phyloP scores from a whole-genome alignment of 164 flowering plant species.

The Dillenia suffruticosa region DNA sequence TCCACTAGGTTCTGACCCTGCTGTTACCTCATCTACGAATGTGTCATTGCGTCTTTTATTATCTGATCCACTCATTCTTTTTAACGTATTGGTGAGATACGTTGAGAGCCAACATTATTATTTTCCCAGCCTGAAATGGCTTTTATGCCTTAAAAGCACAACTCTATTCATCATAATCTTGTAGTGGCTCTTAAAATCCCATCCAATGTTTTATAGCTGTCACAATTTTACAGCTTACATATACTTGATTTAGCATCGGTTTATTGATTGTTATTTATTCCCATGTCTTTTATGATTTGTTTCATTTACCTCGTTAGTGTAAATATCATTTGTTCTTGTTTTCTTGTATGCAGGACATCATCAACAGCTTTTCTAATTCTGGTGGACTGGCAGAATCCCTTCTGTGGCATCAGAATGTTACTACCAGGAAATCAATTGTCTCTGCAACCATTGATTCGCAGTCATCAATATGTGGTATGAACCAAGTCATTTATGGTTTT shows the following conservation, averaged over 20 bases:
- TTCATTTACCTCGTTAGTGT: not conserved
- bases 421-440: slow-evolving; percentile 22
- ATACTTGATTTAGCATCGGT: too few relatives aligned
- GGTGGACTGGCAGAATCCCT: slow-evolving; percentile 22
- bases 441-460: slow-evolving; percentile 52
- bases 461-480: slow-evolving; percentile 63
- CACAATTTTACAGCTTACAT: too few relatives aligned
- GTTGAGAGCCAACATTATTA: too few relatives aligned
- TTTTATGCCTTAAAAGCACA: too few relatives aligned
- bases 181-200: not conserved
- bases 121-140: too few relatives aligned
- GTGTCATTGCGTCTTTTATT: too few relatives aligned
- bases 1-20: too few relatives aligned
- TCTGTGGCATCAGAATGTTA: slow-evolving; percentile 28
- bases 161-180: too few relatives aligned
- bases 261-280: not conserved
- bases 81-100: too few relatives aligned
- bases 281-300: not conserved
- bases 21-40: too few relatives aligned
- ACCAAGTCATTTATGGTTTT: too few relatives aligned
- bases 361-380: slow-evolving; percentile 21
- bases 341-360: slow-evolving; percentile 27
- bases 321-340: not conserved
- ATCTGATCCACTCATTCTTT: too few relatives aligned
- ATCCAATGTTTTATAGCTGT: not conserved